Evolutionary conservation across 352 stramenopile species (phyloP).

Genomic region (Phytopythium aichiense): DNA sequence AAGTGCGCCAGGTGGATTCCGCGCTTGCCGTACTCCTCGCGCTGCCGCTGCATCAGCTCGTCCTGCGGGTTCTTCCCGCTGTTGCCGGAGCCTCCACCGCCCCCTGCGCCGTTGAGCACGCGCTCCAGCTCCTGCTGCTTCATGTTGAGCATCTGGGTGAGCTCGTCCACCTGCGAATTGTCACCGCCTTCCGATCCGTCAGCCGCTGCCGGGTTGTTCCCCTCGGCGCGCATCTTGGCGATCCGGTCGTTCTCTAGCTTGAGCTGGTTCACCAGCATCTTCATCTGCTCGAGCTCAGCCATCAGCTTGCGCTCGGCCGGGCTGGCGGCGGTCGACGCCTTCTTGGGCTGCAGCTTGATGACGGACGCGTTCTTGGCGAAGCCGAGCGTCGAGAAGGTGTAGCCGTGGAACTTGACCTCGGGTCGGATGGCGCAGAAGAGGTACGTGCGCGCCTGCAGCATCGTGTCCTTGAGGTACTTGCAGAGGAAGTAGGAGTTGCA

Average conservation of each 20-base stretch:
- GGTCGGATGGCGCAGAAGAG: conserved; percentile 93
- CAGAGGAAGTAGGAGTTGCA: conserved; percentile 95
- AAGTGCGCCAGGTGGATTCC: conserved; percentile 90
- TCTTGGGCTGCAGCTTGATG: conserved; percentile 95
- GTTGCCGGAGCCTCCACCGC: conserved; percentile 6
- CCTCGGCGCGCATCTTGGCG: conserved; percentile 34
- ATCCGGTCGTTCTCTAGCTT: conserved; percentile 84
- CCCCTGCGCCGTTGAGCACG: conserved; percentile 46
- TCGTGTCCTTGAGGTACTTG: conserved; percentile 96
- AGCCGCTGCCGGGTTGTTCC: conserved; percentile 2
- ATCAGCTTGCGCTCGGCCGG: conserved; percentile 92
- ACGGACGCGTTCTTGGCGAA: conserved; percentile 94
- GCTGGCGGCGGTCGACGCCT: conserved; percentile 86
- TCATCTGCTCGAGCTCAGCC: conserved; percentile 93
- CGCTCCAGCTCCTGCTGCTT: conserved; percentile 75
- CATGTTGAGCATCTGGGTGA: conserved; percentile 56
- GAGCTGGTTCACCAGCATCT: conserved; percentile 77
- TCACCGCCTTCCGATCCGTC: conserved; percentile 26
- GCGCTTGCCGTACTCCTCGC: conserved; percentile 89
- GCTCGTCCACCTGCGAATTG: conserved; percentile 39
- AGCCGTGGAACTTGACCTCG: conserved; percentile 91
- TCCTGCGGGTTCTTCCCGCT: conserved; percentile 60
- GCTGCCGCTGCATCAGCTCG: conserved; percentile 85
- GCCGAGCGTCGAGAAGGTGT: conserved; percentile 93
- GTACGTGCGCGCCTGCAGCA: conserved; percentile 92